Evolutionary conservation across 1,284 basidiomycete genomes (phyloP), one percentile per base, ranked within the genome.

Genomic region (Schizophyllum commune): DNA sequence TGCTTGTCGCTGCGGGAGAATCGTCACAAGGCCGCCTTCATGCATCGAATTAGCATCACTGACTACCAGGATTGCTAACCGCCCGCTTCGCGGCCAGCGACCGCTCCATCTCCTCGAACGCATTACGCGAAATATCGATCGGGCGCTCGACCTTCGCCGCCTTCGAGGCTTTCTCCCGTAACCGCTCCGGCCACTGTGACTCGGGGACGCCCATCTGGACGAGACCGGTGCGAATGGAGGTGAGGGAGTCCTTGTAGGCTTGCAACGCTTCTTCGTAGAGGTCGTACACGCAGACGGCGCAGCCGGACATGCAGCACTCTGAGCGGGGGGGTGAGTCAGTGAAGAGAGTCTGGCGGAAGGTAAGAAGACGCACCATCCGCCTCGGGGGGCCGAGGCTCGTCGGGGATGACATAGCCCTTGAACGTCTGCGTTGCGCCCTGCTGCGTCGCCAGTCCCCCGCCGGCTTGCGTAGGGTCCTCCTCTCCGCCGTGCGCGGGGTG

Each of bases 221-320:
- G 7, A 95, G 81, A 4, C 81, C 76, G 3, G 71, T 63, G 13
- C 82, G 83, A 1, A 94, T 74, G 0, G 75, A 67, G 1, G 69
- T 68, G 1, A 94, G 66, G 0, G 85, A 78, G 6, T 79, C 74
- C 34, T 81, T 80, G 73, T 93, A 93, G 11, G 78, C 78, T n/a
- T 79, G 76, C 3, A 92, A 72, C 0, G 89, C 84, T 57, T 94
- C 92, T 60, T 89, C 84, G 72, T 95, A 93, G 27, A 95, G 74
- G 66, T 94, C 92, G 71, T 95, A 91, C 6, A 95, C 90, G 72
- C 94, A 96, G 39, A 94, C 76, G 0, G 92, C 90, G 68, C 94
- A 96, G 32, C 92, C 92, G 8, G 91, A 93, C 92, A 94, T 94
- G 74, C 93, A 95, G 73, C 93, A 94, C 73, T 94, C 91, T 93